A percentile compares a stretch with the other conserved stretches of the same genome.
These are phyloP conservation scores for Phaseolus coccineus DNA, from an alignment of 331 rosid genomes.

Conservation along the genomic window DNA sequence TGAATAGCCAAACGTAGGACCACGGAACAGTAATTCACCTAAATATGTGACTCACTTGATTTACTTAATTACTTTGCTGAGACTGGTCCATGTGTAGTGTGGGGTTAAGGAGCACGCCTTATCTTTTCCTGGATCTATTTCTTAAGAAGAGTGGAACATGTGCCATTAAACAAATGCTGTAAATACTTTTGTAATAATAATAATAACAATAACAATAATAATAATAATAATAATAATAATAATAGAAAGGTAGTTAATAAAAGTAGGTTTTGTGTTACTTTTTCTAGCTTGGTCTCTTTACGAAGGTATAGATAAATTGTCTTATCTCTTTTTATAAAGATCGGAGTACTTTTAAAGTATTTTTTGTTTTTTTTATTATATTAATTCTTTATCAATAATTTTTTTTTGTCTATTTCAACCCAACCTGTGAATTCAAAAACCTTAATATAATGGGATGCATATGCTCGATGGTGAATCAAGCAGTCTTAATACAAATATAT, in stretches of 20 bases:
- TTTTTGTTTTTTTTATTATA: no score
- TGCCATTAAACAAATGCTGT: neutral
- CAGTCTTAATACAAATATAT: neutral
- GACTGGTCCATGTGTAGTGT: slow-evolving; percentile 36
- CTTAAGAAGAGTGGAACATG: neutral
- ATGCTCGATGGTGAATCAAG: neutral
- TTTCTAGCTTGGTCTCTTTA: no score
- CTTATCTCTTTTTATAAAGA: no score
- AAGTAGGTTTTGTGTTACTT: no score
- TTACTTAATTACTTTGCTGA: slow-evolving; percentile 14
- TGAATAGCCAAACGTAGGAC: slow-evolving; percentile 27
- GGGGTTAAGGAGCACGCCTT: slow-evolving; percentile 5
- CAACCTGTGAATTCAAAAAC: neutral
- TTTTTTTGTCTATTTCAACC: no score
- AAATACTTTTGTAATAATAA: neutral
- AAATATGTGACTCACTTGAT: slow-evolving; percentile 30
- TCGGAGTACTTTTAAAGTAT: no score
- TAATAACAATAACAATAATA: no score
- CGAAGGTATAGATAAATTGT: no score
- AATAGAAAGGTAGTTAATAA: no score
- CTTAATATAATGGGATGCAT: neutral
- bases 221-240: no score
- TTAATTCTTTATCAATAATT: no score
- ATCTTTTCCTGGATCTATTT: slow-evolving; percentile 12
- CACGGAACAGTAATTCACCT: slow-evolving; percentile 25